A percentile compares a stretch with the other conserved stretches of the same genome.
phyloP scores from a whole-genome alignment of 306 rosid species.

The Fagus sylvatica region DNA sequence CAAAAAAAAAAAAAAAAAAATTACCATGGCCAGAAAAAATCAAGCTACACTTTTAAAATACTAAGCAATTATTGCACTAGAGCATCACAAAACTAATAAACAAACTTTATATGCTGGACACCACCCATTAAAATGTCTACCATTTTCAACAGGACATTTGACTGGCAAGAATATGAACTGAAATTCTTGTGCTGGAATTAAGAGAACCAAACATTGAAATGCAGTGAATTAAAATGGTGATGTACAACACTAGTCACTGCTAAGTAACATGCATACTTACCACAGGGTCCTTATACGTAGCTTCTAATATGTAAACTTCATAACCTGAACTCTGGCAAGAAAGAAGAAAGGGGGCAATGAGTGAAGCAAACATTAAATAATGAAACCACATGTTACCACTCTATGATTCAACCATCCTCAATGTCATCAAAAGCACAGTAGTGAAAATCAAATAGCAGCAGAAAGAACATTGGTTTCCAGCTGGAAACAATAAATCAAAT shows the following conservation, averaged over 20 bases:
- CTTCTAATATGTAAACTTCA: conserved; percentile 94
- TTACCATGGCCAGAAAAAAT: not conserved
- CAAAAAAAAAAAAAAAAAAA: not conserved
- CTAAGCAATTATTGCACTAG: not conserved
- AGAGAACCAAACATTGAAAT: not conserved
- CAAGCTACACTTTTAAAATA: conserved; percentile 1
- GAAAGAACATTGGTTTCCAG: conserved; percentile 16
- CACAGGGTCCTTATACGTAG: conserved; percentile 90
- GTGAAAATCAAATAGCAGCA: conserved; percentile 15
- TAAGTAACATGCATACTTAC: conserved; percentile 41
- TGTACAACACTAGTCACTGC: conserved; percentile 9
- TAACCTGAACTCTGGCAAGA: conserved; percentile 86
- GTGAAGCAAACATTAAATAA: conserved; percentile 32
- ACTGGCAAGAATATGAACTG: not conserved
- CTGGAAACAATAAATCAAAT: not conserved
- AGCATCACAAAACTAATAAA: not conserved
- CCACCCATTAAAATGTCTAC: not conserved
- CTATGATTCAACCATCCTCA: conserved; percentile 14
- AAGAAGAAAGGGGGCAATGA: conserved; percentile 36
- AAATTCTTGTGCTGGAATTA: not conserved
- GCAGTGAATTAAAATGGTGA: not conserved
- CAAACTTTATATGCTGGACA: not conserved
- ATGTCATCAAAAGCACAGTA: conserved; percentile 10
- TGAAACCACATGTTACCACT: conserved; percentile 15
- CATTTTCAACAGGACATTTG: not conserved